Base-by-base conservation (phyloP, 345 rosid species). In the Tarenaya hassleriana region DNA sequence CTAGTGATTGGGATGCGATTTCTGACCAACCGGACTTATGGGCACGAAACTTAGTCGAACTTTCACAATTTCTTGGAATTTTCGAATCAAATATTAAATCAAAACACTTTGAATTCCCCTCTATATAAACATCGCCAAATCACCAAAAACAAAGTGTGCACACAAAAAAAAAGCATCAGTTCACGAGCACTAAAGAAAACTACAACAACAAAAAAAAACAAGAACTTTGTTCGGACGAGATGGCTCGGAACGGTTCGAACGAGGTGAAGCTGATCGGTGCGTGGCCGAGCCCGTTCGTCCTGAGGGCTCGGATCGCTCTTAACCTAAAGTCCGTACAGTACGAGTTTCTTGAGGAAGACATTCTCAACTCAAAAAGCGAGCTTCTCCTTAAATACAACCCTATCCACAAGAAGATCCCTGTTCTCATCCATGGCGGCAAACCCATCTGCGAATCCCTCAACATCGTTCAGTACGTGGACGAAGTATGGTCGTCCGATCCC, bases 321-420 rank as follows among this genome's bases (percentile, higher is more conserved):
- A 83, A 82, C 72, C 1, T 88, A 48, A 88, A 88, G 45, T 75
- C 80, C 3, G 71, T 78, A 5, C 64, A 73, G 18, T 84, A 84
- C 18, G 83, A 84, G 71, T 75, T 68, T 31, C 31, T 77, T 1
- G 60, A 82, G 63, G 90, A 84, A 73, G 66, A 61, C 51, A 73
- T 31, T 7, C 20, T 77, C 5, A 68, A 67, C 6, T 12, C 50
- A 10, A 88, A 88, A 52, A 81, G 87, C 61, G 73, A 81, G 47
- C 82, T 81, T 16, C 83, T 87, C 38, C 64, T 88, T 33, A 52
- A 80, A 55, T 79, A 81, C 1, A 88, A 88, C 62, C 94, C 94
- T 11, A 75, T 88, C 17, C 72, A 84, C 74, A 81, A 84, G 75
- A 87, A 87, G 71, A 58, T 87, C 46, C 96, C 94, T 0, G 94